phyloP scores from a whole-genome alignment of 192 early-diverging fungal species.

The Coemansia sp. region DNA sequence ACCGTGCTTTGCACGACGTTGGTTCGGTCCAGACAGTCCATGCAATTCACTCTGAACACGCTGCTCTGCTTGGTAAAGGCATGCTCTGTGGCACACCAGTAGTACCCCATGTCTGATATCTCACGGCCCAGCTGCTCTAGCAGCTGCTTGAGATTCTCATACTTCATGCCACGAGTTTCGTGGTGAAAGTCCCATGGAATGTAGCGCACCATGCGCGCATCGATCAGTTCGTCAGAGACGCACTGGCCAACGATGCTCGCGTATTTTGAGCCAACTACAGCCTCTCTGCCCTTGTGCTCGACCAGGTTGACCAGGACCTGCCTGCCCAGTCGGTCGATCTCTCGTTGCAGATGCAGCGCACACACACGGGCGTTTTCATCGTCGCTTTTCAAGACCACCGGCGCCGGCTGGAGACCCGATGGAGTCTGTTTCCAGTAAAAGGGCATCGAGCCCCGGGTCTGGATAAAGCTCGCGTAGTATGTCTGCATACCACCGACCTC shows the following conservation, averaged over 20 bases:
- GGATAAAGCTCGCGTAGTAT: conserved; percentile 75
- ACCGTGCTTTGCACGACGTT: conserved; percentile 82
- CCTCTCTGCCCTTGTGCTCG: conserved; percentile 65
- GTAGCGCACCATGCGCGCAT: conserved; percentile 53
- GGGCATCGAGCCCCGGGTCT: conserved; percentile 88
- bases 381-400: conserved; percentile 53
- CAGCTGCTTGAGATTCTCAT: conserved; percentile 79
- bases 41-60: conserved; percentile 82
- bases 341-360: conserved; percentile 54
- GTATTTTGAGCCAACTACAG: conserved; percentile 60
- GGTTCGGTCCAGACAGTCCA: conserved; percentile 97
- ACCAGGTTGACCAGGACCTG: conserved; percentile 63
- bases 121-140: conserved; percentile 65
- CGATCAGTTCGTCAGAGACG: conserved; percentile 35
- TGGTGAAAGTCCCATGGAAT: conserved; percentile 94
- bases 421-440: conserved; percentile 72
- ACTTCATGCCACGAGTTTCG: conserved; percentile 88
- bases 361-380: conserved; percentile 56
- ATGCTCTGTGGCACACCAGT: conserved; percentile 24
- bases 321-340: conserved; percentile 52
- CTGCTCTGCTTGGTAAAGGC: conserved; percentile 44
- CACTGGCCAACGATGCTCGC: conserved; percentile 52
- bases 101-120: conserved; percentile 61
- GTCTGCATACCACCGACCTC: conserved; percentile 30
- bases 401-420: conserved; percentile 65